A percentile compares a stretch with the other conserved stretches of the same genome.
phyloP scores from a whole-genome alignment of 1,284 basidiomycete genomes.

The Cystobasidiaceae sp. region DNA sequence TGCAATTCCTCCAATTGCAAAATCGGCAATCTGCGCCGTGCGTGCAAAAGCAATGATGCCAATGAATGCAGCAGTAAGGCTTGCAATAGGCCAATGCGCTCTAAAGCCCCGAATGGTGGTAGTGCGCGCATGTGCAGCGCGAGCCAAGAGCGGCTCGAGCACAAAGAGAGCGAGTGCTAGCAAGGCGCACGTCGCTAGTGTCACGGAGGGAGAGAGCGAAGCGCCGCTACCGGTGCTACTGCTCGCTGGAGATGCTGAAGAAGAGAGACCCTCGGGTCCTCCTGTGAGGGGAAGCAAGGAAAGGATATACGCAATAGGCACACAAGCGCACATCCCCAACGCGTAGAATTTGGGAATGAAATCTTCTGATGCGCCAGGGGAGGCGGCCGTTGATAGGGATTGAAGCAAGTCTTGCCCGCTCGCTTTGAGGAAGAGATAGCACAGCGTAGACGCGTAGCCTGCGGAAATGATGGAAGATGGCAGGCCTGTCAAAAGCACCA shows the following conservation, averaged over 20 bases:
- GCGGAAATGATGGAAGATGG: not conserved
- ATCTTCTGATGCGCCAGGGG: conserved; percentile 15
- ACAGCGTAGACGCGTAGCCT: conserved; percentile 34
- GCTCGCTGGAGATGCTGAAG: too few relatives aligned
- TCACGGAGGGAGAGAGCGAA: not conserved
- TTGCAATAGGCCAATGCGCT: conserved; percentile 34
- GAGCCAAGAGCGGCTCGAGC: conserved; percentile 31
- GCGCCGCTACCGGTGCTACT: too few relatives aligned
- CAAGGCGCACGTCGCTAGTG: not conserved
- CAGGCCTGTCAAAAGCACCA: too few relatives aligned
- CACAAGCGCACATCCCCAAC: conserved; percentile 24
- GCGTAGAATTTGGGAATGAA: conserved; percentile 8
- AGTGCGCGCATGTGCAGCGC: conserved; percentile 31
- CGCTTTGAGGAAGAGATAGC: conserved; percentile 34
- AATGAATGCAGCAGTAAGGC: conserved; percentile 30
- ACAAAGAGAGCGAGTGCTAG: conserved; percentile 33
- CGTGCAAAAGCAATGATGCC: conserved; percentile 38
- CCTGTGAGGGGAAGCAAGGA: not conserved
- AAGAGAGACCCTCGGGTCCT: too few relatives aligned
- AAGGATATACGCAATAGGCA: not conserved
- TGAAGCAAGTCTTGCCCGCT: conserved; percentile 33
- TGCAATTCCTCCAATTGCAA: conserved; percentile 31
- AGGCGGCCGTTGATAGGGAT: not conserved
- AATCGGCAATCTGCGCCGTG: conserved; percentile 29
- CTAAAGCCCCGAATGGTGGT: conserved; percentile 30